A percentile compares a stretch with the other conserved stretches of the same genome.
phyloP scores from a whole-genome alignment of 2,329 filamentous ascomycete species.

The Phaeophleospora eucalypticola region DNA sequence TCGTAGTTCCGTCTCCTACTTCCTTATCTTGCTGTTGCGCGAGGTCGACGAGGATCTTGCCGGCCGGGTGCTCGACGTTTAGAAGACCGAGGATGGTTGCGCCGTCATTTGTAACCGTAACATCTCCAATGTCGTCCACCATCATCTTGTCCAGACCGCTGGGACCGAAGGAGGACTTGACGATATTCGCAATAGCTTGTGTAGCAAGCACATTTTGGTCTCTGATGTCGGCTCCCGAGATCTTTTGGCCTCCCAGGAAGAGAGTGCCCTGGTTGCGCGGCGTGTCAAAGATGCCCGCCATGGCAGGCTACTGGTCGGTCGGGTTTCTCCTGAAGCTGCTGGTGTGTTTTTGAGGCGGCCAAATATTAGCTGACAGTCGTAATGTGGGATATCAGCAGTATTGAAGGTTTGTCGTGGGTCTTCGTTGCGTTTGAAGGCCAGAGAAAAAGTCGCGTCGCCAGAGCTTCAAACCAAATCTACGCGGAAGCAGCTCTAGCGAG shows the following conservation, averaged over 20 bases:
- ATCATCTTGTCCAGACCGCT: conserved; percentile 99
- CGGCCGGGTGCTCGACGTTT: conserved; percentile 95
- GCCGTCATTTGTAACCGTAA: conserved; percentile 98
- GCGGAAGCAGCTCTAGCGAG: too few relatives aligned
- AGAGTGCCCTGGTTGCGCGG: conserved; percentile 87
- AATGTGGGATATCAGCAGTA: too few relatives aligned
- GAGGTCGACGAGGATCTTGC: conserved; percentile 96
- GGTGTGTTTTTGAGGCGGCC: too few relatives aligned
- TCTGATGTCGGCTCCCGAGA: conserved; percentile 91
- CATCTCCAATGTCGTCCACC: conserved; percentile 99
- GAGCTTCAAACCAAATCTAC: too few relatives aligned
- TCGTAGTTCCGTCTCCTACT: conserved; percentile 96
- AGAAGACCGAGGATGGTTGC: conserved; percentile 93
- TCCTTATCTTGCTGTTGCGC: conserved; percentile 99
- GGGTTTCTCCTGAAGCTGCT: background rate
- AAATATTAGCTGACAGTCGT: too few relatives aligned
- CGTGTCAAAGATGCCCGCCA: conserved; percentile 96
- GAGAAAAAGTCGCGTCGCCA: too few relatives aligned
- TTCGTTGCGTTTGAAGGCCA: too few relatives aligned
- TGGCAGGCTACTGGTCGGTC: conserved; percentile 38
- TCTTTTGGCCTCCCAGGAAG: conserved; percentile 96
- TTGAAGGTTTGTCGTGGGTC: too few relatives aligned
- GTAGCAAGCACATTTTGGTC: conserved; percentile 97
- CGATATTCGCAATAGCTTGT: conserved; percentile 95
- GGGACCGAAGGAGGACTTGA: conserved; percentile 97